A percentile compares a stretch with the other conserved stretches of the same genome.
phyloP scores from a whole-genome alignment of 2,329 filamentous ascomycete species.

The Aspergillus jensenii region DNA sequence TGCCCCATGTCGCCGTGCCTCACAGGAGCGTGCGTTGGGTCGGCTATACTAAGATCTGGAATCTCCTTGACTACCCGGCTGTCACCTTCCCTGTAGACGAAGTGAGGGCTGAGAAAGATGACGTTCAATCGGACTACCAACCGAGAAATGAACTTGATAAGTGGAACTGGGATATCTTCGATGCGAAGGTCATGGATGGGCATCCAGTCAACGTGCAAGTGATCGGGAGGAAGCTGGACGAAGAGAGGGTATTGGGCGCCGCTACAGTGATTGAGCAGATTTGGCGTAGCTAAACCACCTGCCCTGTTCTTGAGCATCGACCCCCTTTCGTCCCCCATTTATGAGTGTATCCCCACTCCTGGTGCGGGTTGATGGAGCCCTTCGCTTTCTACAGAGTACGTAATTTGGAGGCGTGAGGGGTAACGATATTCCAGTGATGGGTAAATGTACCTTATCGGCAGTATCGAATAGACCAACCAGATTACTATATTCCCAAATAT shows the following conservation, averaged over 20 bases:
- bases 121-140: constrained; percentile 37
- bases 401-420: background rate
- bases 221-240: constrained; percentile 52
- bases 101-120: constrained; percentile 45
- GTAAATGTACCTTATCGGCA: too few relatives aligned
- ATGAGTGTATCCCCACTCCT: background rate
- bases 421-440: background rate
- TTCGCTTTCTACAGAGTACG: background rate
- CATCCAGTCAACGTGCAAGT: constrained; percentile 57
- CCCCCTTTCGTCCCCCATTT: background rate
- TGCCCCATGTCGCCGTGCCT: constrained; percentile 58
- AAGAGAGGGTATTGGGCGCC: constrained; percentile 55
- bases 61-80: constrained; percentile 62
- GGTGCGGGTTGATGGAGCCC: background rate
- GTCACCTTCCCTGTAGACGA: constrained; percentile 56
- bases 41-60: constrained; percentile 64
- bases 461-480: too few relatives aligned
- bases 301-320: background rate
- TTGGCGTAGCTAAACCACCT: constrained; percentile 15
- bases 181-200: constrained; percentile 40
- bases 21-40: constrained; percentile 48
- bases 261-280: constrained; percentile 32
- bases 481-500: too few relatives aligned
- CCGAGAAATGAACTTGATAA: constrained; percentile 53
- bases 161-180: constrained; percentile 54